Base-by-base conservation (phyloP, 108 stramenopile genomes). In the Stephanodiscus triporus region DNA sequence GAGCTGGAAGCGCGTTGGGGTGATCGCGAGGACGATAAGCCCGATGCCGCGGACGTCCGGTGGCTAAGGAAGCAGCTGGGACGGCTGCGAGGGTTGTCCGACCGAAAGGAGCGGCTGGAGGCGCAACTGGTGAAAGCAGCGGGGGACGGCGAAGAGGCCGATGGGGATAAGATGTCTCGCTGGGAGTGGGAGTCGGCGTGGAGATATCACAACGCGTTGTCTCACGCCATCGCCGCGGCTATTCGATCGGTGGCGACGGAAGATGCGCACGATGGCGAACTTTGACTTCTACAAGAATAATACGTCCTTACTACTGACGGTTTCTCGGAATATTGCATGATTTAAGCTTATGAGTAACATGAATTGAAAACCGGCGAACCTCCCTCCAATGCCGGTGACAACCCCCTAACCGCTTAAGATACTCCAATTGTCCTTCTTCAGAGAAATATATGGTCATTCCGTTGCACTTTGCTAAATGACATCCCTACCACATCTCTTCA, bases 151-250 rank as follows among this genome's bases (percentile, higher is more conserved):
- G 36, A 48, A 3, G 51, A 36, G 5, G 32, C 20, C 1, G 54
- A 54, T 17, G 22, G 4, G 14, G 66, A 62, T 22, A 79, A 72
- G 54, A 74, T 80, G 63, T 20, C 68, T 30, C 72, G 51, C 17
- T 64, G 14, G 19, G 73, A 83, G 30, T 83, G 82, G 82, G 68
- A 83, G 17, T 36, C 47, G 4, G 74, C 78, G 43, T 83, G 82
- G 82, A 49, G 67, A 34, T 83, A 83, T 62, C 56, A 71, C 47
- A 61, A 74, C 1, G 77, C 77, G n/a, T 59, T 83, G 51, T 37
- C 47, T 17, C 40, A 29, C 26, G 82, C 82, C 0, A 66, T 83
- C 0, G 45, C 61, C 24, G 43, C 68, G 4, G 72, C 79, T 1
- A 55, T 69, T 51, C 19, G 22, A 23, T 43, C 64, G 9, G 50